Evolutionary conservation across 768 basidiomycete species (phyloP).

Genomic region (Rhodotorula diobovata): DNA sequence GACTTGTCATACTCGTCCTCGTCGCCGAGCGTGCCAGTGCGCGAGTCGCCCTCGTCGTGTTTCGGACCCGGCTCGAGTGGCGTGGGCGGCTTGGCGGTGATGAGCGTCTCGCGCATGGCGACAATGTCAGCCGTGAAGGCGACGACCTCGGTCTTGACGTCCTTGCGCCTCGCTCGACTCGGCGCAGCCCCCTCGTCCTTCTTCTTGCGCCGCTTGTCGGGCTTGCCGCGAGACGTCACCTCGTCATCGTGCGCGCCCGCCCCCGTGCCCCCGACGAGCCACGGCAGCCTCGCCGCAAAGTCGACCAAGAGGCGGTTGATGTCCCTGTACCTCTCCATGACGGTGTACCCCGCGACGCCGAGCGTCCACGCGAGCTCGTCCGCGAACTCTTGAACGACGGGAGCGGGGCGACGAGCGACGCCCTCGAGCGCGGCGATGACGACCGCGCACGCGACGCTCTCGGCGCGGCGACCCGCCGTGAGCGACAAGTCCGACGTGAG

Average conservation of each 20-base stretch:
- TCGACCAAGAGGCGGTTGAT: constrained; percentile 1
- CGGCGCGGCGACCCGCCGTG: not conserved
- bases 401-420: constrained; percentile 1
- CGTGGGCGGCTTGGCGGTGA: not conserved
- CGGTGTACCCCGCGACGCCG: constrained; percentile 2
- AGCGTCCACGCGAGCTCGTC: constrained; percentile 17
- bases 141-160: constrained; percentile 5
- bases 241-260: not conserved
- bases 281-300: constrained; percentile 22
- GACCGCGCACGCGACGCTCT: constrained; percentile 18
- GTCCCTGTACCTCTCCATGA: constrained; percentile 29
- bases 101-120: constrained; percentile 9
- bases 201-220: not conserved
- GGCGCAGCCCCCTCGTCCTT: not conserved
- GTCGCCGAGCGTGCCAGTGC: not conserved
- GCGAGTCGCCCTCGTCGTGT: not conserved
- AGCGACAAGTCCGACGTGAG: constrained; percentile 9
- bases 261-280: not conserved
- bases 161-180: not conserved
- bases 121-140: constrained; percentile 18
- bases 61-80: not conserved
- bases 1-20: not conserved
- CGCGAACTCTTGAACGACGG: constrained; percentile 13
- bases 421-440: constrained; percentile 33
- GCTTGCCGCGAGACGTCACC: not conserved